These are phyloP conservation scores for Nasturtium officinale DNA, from an alignment of 345 rosid species.

Conservation along the genomic window DNA sequence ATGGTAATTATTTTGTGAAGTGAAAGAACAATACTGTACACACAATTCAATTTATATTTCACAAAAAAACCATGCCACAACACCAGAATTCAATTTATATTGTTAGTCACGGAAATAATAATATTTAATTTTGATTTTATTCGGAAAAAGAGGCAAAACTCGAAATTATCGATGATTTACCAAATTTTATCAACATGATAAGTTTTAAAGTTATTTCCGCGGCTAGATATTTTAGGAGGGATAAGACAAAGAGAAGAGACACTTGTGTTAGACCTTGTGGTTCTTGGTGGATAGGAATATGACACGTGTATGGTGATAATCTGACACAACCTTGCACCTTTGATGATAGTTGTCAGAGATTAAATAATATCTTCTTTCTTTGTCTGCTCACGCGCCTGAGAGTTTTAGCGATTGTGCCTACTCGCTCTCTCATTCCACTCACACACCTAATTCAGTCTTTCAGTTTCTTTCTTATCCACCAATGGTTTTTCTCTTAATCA, in stretches of 20 bases:
- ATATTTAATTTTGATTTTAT: neutral
- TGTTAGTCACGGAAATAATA: neutral
- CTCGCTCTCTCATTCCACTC: conserved; percentile 28
- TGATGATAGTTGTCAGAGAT: conserved; percentile 14
- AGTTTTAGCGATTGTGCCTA: neutral
- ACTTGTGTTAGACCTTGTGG: conserved; percentile 30
- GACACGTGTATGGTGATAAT: conserved; percentile 43
- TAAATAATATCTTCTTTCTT: conserved; percentile 21
- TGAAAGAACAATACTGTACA: too few relatives aligned
- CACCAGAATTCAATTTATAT: too few relatives aligned
- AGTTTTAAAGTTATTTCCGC: neutral
- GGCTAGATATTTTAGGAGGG: conserved; percentile 41
- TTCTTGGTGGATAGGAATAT: conserved; percentile 16
- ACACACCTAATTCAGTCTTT: neutral
- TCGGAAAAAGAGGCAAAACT: neutral
- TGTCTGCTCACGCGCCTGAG: conserved; percentile 32
- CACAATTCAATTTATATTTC: neutral
- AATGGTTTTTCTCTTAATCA: too few relatives aligned
- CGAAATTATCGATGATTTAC: neutral
- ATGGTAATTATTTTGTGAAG: too few relatives aligned
- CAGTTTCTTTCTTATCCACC: neutral
- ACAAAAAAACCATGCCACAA: neutral
- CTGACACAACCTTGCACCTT: conserved; percentile 8
- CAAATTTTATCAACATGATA: conserved; percentile 2
- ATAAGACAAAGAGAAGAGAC: conserved; percentile 19